phyloP scores from a whole-genome alignment of 2,329 filamentous ascomycete species.

The Amphichorda felina region DNA sequence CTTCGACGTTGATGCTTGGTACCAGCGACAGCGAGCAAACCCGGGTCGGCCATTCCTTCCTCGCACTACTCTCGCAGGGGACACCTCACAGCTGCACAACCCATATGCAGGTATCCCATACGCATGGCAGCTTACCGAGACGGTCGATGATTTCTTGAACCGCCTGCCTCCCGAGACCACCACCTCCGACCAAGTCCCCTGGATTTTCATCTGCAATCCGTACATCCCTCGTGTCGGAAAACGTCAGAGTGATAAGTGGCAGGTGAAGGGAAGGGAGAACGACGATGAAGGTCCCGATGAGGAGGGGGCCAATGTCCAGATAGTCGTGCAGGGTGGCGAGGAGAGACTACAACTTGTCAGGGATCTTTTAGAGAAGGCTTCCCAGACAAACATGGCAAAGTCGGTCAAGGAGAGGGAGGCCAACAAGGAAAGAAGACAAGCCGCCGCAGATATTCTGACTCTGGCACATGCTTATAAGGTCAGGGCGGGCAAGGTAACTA shows the following conservation, averaged over 20 bases:
- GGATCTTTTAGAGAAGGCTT: conserved; percentile 29
- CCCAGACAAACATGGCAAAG: conserved; percentile 11
- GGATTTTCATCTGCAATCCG: conserved; percentile 66
- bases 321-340: conserved; percentile 40
- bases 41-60: conserved; percentile 15
- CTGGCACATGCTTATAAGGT: conserved; percentile 48
- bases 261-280: conserved; percentile 25
- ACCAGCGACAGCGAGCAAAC: conserved; percentile 10
- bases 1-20: conserved; percentile 39
- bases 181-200: conserved; percentile 32
- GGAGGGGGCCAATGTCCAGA: conserved; percentile 28
- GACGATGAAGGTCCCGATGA: conserved; percentile 37
- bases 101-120: conserved; percentile 39
- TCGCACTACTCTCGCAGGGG: conserved; percentile 6
- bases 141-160: conserved; percentile 50
- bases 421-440: conserved; percentile 33
- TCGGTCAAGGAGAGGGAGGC: conserved; percentile 31
- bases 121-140: conserved; percentile 54
- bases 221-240: conserved; percentile 27
- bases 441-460: conserved; percentile 42
- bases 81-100: conserved; percentile 37
- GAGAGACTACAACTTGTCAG: conserved; percentile 34
- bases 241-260: conserved; percentile 16
- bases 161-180: conserved; percentile 59
- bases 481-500: conserved; percentile 51